Percentiles rank a stretch among this genome's conserved stretches.
These are phyloP conservation scores for Leucocoprinus sp. DNA, from an alignment of 768 basidiomycete genomes.

Conservation along the genomic window DNA sequence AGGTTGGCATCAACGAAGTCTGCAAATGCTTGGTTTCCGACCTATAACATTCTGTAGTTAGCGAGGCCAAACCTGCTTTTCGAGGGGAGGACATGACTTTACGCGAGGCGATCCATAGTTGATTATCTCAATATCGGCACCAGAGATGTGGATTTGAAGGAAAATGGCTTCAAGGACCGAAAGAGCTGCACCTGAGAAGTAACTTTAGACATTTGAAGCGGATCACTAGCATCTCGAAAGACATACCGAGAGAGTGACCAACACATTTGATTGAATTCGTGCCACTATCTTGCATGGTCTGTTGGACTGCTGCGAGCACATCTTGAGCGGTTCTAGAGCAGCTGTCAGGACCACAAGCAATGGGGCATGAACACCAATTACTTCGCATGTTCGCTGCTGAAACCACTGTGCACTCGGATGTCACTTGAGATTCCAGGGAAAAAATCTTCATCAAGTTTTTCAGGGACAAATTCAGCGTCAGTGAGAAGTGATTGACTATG, in stretches of 20 bases:
- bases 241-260: slow-evolving; percentile 17
- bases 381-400: slow-evolving; percentile 39
- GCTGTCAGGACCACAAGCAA: neutral
- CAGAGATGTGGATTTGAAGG: slow-evolving; percentile 39
- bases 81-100: neutral
- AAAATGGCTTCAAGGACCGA: slow-evolving; percentile 44
- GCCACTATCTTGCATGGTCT: slow-evolving; percentile 8
- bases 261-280: slow-evolving; percentile 32
- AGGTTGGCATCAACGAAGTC: slow-evolving; percentile 37
- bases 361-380: neutral
- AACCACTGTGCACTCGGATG: slow-evolving; percentile 46
- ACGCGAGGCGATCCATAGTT: slow-evolving; percentile 46
- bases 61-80: too few species aligned
- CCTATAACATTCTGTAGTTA: slow-evolving; percentile 22
- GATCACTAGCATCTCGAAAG: too few species aligned
- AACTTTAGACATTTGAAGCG: neutral
- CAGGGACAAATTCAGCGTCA: slow-evolving; percentile 33
- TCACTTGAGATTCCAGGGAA: slow-evolving; percentile 46
- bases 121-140: slow-evolving; percentile 29
- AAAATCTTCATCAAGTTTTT: slow-evolving; percentile 33
- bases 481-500: slow-evolving; percentile 40
- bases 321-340: slow-evolving; percentile 26
- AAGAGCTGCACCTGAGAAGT: slow-evolving; percentile 36
- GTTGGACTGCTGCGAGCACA: slow-evolving; percentile 22
- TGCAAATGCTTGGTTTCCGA: slow-evolving; percentile 39